Evolutionary conservation across 2,329 filamentous ascomycete species (phyloP), one percentile per base, ranked within the genome.

Genomic region (Microascus cirrosus): DNA sequence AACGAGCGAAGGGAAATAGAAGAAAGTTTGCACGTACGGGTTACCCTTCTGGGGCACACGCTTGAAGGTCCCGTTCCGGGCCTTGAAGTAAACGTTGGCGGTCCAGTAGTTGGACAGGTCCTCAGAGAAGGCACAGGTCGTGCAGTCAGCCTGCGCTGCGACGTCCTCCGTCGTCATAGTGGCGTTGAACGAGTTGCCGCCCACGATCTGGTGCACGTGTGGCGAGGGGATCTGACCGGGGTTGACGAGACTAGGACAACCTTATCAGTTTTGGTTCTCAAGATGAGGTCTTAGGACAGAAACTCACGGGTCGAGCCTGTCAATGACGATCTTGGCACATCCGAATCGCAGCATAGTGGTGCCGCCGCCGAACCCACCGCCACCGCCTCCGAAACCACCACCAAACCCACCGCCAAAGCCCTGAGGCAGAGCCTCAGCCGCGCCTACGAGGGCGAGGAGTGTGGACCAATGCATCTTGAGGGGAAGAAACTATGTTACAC

Each of bases 161-260:
- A 69, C 28, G 58, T 52, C 56, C 2, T 61, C 61, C 10, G 62
- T 60, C n/a, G 65, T 71, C 66, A 73, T 72, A 2, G 68, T 65
- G 1, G 66, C 64, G 59, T 71, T 71, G 66, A 73, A 72, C 8
- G 70, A 67, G 60, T 73, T 72, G 12, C 74, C 73, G 52, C 74
- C 79, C 61, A 77, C 73, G 59, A 83, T 74, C 48, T 76, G 78
- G 65, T 83, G 81, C 6, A 79, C 72, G 67, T 83, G 80, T 20
- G 67, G 66, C 5, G 77, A 72, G 8, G 78, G 76, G 6, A 76
- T 70, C 3, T 60, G 59, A 3, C 78, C 79, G 15, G 64, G 64
- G 53, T 61, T 60, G 20, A 66, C 65, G 2, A 66, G 60, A 34
- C 36, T 39, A 12, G 36, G 11, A 12, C 36, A 39, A 2, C 4